Base-by-base conservation (phyloP, 2,329 filamentous ascomycete genomes). In the Davidsoniella neocaledoniae region DNA sequence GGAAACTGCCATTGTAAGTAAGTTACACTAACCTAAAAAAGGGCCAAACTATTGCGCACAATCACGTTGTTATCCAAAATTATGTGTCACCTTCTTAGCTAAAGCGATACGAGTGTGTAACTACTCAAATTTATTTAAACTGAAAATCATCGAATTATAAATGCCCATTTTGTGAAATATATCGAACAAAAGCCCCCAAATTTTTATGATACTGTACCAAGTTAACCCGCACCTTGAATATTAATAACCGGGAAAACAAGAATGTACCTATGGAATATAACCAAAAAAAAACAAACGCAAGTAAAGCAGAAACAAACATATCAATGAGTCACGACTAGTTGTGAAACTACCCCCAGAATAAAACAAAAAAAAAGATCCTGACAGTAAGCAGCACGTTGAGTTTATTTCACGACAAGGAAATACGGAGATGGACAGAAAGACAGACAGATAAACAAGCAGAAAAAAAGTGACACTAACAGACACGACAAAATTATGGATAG, bases 371-470 rank as follows among this genome's bases (percentile, higher is more conserved):
- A 33, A 29, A 29, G 6, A 33, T 33, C 29, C 29, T 4, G 9
- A 33, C 7, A 33, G 29, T 4, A 33, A 33, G 29, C 29, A 33
- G 29, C 29, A 5, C 29, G 29, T 33, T 33, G 29, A 9, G 29
- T 33, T 9, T 33, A 12, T 33, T 10, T 12, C 29, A 56, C 51
- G 54, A 58, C 52, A 49, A 57, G 57, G 50, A 38, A 46, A 23
- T 23, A 23, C 21, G 4, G 5, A 23, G 55, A 55, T 38, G 43
- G 44, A 10, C 16, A 50, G 49, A 47, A 52, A 54, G 39, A 39
- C 47, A 58, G 25, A 48, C 49, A 26, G 49, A 50, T 25, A 48
- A 47, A 48, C 54, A 51, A 37, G 48, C 44, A 51, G 50, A 51
- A 54, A 9, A 21, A 39, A 44, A 43, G 33, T 21, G n/a, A 40